Conservation (phyloP, 257 asterid genomes). For the Solanum ossicruentum region DNA sequence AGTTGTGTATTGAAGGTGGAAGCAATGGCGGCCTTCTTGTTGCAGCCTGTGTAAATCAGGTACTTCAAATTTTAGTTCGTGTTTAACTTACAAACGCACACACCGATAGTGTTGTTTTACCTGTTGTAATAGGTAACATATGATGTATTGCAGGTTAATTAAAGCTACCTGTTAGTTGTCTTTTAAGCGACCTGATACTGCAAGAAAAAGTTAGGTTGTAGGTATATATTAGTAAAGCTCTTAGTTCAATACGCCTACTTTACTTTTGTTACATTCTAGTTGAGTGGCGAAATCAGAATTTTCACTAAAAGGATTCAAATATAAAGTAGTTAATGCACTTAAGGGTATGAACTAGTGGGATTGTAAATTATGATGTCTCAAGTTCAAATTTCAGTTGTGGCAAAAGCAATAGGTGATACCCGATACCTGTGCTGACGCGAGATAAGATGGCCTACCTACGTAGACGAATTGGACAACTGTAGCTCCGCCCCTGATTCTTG, state of each 20-base stretch:
- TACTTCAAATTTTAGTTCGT: neutral
- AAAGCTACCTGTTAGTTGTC: neutral
- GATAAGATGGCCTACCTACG: neutral
- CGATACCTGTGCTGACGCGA: neutral
- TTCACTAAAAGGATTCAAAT: neutral
- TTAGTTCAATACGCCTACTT: neutral
- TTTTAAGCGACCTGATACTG: neutral
- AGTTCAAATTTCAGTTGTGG: neutral
- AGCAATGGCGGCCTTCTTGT: slow-evolving; percentile 95
- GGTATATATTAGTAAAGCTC: neutral
- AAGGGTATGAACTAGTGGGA: neutral
- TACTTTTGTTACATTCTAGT: neutral
- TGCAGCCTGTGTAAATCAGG: slow-evolving; percentile 96
- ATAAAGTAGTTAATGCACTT: neutral
- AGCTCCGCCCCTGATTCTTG: neutral
- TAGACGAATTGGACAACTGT: neutral
- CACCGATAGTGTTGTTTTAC: neutral
- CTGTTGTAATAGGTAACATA: neutral
- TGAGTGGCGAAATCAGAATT: neutral
- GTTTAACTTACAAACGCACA: neutral
- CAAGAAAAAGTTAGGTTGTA: neutral
- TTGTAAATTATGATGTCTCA: neutral
- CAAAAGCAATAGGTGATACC: neutral
- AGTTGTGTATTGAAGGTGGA: slow-evolving; percentile 95
- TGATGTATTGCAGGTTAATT: neutral